Evolutionary conservation across 768 basidiomycete genomes (phyloP).

Genomic region (Pseudohyphozyma bogoriensis): DNA sequence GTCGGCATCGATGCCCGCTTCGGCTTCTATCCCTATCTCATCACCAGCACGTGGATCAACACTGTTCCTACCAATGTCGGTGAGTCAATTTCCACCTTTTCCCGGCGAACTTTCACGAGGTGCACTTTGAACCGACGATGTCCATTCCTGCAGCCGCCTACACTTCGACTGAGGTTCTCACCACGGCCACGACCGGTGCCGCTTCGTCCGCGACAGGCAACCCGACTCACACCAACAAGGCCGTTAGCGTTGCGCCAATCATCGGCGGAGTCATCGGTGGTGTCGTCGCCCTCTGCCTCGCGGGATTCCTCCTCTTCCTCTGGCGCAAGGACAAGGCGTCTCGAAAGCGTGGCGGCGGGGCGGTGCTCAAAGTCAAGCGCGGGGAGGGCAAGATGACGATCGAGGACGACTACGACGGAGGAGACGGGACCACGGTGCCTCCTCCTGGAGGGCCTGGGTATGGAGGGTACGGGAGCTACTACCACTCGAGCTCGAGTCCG

Average conservation of each 20-base stretch:
- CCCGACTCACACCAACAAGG: background rate
- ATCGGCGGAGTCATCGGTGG: conserved; percentile 20
- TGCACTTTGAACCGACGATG: background rate
- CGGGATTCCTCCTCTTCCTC: conserved; percentile 24
- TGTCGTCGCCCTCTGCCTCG: conserved; percentile 9
- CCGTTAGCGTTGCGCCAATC: conserved; percentile 13
- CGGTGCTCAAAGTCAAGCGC: conserved; percentile 13
- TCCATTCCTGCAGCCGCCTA: conserved; percentile 5
- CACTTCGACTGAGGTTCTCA: background rate
- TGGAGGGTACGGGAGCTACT: no score
- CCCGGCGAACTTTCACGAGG: no score
- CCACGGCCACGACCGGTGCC: no score
- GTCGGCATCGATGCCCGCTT: conserved; percentile 15
- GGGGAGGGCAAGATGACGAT: conserved; percentile 24
- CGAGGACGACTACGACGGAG: conserved; percentile 22
- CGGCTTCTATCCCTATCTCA: conserved; percentile 23
- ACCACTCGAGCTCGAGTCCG: no score
- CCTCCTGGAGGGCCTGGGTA: no score
- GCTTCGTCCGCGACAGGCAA: background rate
- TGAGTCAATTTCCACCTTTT: background rate
- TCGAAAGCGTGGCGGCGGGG: conserved; percentile 6
- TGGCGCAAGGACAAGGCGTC: conserved; percentile 16
- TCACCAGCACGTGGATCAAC: conserved; percentile 18
- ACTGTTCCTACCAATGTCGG: conserved; percentile 7
- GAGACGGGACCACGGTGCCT: no score